A percentile compares a stretch with the other conserved stretches of the same genome.
Evolutionary conservation across 2,329 filamentous ascomycete genomes (phyloP).

Genomic region (Hymenoscyphus salicellus): DNA sequence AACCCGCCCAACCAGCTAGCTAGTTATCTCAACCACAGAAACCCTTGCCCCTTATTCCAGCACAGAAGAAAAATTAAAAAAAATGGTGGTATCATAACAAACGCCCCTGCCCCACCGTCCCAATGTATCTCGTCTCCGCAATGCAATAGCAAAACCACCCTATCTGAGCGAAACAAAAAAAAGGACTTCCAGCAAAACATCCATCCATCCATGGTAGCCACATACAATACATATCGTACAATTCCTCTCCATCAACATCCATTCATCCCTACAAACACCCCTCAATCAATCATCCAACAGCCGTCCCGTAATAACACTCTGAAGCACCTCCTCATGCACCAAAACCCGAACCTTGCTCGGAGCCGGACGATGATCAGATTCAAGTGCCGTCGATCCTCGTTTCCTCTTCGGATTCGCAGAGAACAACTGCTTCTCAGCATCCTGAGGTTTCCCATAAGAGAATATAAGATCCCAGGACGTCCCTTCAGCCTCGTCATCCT

Average conservation of each 20-base stretch:
- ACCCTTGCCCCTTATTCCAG: not conserved
- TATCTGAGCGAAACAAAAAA: not conserved
- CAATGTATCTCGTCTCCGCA: not conserved
- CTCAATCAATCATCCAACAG: constrained; percentile 48
- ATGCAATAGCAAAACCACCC: not conserved
- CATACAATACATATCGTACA: not conserved
- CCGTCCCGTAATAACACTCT: constrained; percentile 84
- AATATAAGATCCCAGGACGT: constrained; percentile 73
- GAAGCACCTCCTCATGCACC: constrained; percentile 82
- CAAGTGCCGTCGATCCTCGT: constrained; percentile 37
- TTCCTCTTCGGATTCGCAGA: constrained; percentile 43
- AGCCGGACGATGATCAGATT: constrained; percentile 33
- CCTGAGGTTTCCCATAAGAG: constrained; percentile 59
- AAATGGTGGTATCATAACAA: constrained; percentile 2
- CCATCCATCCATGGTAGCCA: not conserved
- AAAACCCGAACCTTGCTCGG: constrained; percentile 63
- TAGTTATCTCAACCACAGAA: too few relatives aligned
- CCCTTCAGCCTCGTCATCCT: constrained; percentile 46
- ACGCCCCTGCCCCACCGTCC: not conserved
- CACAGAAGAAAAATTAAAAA: not conserved
- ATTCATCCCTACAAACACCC: not conserved
- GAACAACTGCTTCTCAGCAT: constrained; percentile 41
- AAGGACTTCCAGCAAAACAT: not conserved
- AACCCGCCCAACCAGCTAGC: too few relatives aligned
- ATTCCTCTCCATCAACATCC: too few relatives aligned